Percentiles rank a stretch among this genome's conserved stretches.
Conservation (phyloP, 2,329 filamentous ascomycete genomes). For the Claviceps arundinis region DNA sequence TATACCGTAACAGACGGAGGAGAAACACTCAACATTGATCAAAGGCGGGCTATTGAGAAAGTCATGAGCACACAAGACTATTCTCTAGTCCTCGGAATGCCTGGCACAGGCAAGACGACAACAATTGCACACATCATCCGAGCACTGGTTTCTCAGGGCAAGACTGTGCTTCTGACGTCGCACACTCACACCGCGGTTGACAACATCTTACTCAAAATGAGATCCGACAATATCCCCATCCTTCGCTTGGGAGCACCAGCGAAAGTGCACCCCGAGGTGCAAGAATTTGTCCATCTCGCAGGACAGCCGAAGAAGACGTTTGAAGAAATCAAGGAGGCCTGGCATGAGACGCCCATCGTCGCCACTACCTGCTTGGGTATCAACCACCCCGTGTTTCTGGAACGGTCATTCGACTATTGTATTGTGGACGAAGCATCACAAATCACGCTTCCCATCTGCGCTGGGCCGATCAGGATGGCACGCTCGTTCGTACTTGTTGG, state of each 20-base stretch:
- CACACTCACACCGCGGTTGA: conserved; percentile 97
- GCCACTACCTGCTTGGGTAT: conserved; percentile 91
- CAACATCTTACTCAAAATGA: conserved; percentile 91
- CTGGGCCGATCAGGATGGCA: conserved; percentile 88
- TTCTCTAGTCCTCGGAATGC: conserved; percentile 95
- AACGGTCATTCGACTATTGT: conserved; percentile 90
- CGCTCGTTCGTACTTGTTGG: conserved; percentile 88
- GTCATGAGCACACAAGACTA: conserved; percentile 95
- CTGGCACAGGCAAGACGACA: conserved; percentile 94
- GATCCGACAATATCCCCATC: conserved; percentile 61
- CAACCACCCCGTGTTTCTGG: conserved; percentile 76
- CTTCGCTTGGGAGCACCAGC: conserved; percentile 73
- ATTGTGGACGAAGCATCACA: conserved; percentile 98
- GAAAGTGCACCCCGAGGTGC: conserved; percentile 81
- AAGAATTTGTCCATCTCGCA: conserved; percentile 70
- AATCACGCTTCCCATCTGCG: conserved; percentile 87
- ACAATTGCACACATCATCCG: conserved; percentile 96
- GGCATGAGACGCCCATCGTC: conserved; percentile 77
- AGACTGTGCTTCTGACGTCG: conserved; percentile 84
- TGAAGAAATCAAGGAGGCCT: conserved; percentile 71
- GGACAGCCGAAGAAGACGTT: conserved; percentile 61
- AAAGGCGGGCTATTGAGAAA: conserved; percentile 75
- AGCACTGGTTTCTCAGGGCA: conserved; percentile 74
- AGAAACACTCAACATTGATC: conserved; percentile 70
- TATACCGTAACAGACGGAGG: conserved; percentile 49